Conservation (phyloP, 108 stramenopile genomes). For the Parietichytrium sp. region DNA sequence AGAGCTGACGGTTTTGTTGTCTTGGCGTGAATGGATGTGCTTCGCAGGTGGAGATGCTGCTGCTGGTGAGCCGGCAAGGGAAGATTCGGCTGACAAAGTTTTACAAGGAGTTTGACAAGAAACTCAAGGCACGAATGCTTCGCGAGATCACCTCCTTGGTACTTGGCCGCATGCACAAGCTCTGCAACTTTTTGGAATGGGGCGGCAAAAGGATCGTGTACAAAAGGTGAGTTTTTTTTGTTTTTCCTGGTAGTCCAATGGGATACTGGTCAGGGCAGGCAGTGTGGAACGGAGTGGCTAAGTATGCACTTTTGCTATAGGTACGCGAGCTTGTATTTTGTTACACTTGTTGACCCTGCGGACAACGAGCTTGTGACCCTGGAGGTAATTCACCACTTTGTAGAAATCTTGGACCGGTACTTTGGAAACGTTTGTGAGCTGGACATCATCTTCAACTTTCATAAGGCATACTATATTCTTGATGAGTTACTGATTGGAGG, state of each 20-base stretch:
- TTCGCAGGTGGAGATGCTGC: conserved; percentile 62
- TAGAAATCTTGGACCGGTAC: conserved; percentile 96
- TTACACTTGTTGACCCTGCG: conserved; percentile 61
- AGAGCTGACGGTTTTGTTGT: background rate
- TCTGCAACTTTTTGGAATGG: conserved; percentile 72
- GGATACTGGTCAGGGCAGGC: too few relatives aligned
- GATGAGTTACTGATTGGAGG: conserved; percentile 69
- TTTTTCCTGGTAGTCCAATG: too few relatives aligned
- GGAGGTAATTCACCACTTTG: conserved; percentile 97
- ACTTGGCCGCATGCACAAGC: conserved; percentile 59
- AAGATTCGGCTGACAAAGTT: conserved; percentile 71
- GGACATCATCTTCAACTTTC: conserved; percentile 99
- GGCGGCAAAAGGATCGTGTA: conserved; percentile 65
- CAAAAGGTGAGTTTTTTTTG: conserved; percentile 49
- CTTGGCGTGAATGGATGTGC: too few relatives aligned
- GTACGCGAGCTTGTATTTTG: conserved; percentile 64
- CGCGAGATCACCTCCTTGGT: conserved; percentile 64
- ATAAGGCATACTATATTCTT: conserved; percentile 74
- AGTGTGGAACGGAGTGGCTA: too few relatives aligned
- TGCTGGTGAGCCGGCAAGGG: conserved; percentile 66
- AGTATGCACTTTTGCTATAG: too few relatives aligned
- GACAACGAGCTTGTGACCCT: conserved; percentile 68
- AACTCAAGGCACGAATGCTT: conserved; percentile 54
- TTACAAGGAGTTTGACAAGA: conserved; percentile 55
- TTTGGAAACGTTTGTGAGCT: conserved; percentile 98